phyloP scores from a whole-genome alignment of 257 asterid genomes.

The Mitragyna speciosa region DNA sequence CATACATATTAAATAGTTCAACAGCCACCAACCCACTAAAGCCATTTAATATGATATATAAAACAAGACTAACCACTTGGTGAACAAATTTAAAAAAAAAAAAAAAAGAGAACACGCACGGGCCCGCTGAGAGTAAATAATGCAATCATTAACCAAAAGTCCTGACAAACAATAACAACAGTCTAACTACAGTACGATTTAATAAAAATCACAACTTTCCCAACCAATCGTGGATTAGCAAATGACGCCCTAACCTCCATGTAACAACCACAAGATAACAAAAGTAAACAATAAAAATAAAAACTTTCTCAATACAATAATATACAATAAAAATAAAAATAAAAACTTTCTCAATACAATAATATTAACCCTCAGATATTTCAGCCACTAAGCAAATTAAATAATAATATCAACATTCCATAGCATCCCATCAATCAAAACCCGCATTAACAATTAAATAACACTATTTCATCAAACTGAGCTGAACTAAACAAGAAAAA shows the following conservation, averaged over 20 bases:
- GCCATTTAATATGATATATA: neutral
- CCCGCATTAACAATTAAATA: neutral
- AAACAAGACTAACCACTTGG: neutral
- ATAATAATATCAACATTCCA: neutral
- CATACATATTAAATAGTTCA: neutral
- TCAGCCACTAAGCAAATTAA: neutral
- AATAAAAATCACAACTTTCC: neutral
- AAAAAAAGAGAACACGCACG: too few relatives aligned
- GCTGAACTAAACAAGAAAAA: neutral
- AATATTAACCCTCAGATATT: neutral
- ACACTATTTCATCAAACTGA: neutral
- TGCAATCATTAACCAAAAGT: neutral
- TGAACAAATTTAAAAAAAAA: neutral
- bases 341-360: neutral
- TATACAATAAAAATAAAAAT: neutral
- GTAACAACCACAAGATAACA: neutral
- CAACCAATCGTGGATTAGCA: neutral
- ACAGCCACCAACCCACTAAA: slow-evolving; percentile 9
- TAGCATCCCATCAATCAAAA: neutral
- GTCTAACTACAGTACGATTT: neutral
- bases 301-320: neutral
- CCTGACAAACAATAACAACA: neutral
- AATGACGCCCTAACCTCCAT: neutral
- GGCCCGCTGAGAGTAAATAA: neutral
- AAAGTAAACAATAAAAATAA: neutral